Evolutionary conservation across 1,284 basidiomycete genomes (phyloP), one percentile per base, ranked within the genome.

Genomic region (Heliocybe sulcata): DNA sequence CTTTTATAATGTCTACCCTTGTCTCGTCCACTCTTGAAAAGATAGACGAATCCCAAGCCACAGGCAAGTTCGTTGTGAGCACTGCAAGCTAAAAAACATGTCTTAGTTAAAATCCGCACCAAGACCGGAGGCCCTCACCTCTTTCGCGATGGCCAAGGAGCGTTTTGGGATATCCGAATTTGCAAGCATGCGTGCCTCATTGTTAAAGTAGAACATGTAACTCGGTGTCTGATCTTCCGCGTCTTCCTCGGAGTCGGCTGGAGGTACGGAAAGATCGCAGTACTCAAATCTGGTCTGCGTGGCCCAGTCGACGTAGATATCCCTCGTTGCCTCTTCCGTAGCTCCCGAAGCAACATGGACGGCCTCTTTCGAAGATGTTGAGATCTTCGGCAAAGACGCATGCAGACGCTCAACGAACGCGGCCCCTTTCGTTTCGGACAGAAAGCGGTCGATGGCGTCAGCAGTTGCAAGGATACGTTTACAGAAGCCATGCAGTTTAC

Each of bases 91-190:
- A 50, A 11, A 56, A 54, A 22, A n/a, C 52, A 54, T 33, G 54
- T 55, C 42, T 31, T 31, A 31, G 29, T 6, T 35, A 61, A 45
- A 33, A 31, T 11, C 45, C 27, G 57, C 53, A 50, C 51, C 48
- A 42, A 35, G 23, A 56, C 64, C 55, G 2, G 4, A 35, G 54
- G 20, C 35, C 57, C 57, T 35, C 63, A 90, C 90, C 80, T 92
- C 90, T 72, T 95, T 96, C 10, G 93, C 93, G 58, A 96, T 94
- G 10, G 93, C 92, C 53, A 95, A 73, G 1, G 89, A 93, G 33
- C 93, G 78, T 68, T 91, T 93, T 1, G 92, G 91, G 54, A 92
- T 89, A 65, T 91, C 88, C 29, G 82, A 82, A 60, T 79, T 82
- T 4, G 85, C 84, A 25, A 94, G 74, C 82, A 87, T 83, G 23